A percentile compares a stretch with the other conserved stretches of the same genome.
Evolutionary conservation across 257 asterid genomes (phyloP).

Genomic region (Craterostigma plantagineum): DNA sequence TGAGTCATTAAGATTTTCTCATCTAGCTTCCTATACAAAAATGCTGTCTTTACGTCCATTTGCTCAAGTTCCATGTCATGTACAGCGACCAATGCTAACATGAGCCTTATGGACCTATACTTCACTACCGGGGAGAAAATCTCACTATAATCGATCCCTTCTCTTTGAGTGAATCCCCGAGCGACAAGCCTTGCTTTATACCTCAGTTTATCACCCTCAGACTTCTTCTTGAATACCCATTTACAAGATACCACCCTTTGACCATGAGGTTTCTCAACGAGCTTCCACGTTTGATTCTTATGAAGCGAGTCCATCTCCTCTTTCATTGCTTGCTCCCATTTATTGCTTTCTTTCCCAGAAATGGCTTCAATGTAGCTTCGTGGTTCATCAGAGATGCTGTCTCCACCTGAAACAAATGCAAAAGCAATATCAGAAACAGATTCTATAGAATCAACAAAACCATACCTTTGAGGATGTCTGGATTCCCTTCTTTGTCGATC

Average conservation of each 20-base stretch:
- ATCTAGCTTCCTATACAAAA: no score
- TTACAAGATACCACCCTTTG: neutral
- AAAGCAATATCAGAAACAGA: no score
- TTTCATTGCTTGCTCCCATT: neutral
- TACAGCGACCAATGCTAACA: no score
- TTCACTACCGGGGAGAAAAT: neutral
- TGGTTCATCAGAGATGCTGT: no score
- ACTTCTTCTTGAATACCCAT: slow-evolving; percentile 1
- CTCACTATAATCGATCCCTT: neutral
- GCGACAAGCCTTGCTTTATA: neutral
- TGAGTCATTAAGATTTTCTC: no score
- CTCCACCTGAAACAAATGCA: no score
- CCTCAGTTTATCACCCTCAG: neutral
- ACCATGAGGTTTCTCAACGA: neutral
- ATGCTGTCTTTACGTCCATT: neutral
- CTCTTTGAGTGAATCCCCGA: neutral
- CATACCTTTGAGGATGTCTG: no score
- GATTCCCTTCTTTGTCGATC: no score
- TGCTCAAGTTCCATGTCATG: neutral
- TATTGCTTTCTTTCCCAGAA: no score
- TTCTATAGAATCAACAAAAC: no score
- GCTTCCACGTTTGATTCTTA: neutral
- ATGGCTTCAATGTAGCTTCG: no score
- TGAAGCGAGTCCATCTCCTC: slow-evolving; percentile 1
- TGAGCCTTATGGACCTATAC: neutral